A percentile compares a stretch with the other conserved stretches of the same genome.
phyloP scores from a whole-genome alignment of 345 rosid species.

The Populus alba region DNA sequence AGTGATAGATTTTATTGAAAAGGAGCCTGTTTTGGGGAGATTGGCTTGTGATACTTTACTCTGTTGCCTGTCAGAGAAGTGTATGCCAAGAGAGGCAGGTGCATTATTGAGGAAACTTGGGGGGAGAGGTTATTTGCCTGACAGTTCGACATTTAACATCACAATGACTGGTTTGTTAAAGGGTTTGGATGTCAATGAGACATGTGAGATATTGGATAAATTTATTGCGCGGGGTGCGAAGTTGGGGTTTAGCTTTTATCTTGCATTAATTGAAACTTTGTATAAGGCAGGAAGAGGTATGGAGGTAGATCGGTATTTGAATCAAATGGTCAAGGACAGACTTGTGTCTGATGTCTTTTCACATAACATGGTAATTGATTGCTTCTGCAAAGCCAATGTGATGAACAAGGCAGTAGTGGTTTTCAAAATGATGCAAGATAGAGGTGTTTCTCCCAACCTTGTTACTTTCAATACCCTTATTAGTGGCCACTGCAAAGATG shows the following conservation, averaged over 20 bases:
- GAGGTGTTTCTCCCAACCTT: slow-evolving; percentile 60
- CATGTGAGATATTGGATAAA: slow-evolving; percentile 53
- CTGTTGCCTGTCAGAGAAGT: slow-evolving; percentile 55
- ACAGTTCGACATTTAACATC: slow-evolving; percentile 52
- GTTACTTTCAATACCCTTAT: slow-evolving; percentile 82
- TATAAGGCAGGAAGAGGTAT: slow-evolving; percentile 40
- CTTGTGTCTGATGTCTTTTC: slow-evolving; percentile 50
- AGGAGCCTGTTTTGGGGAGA: slow-evolving; percentile 44
- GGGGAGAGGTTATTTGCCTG: slow-evolving; percentile 55
- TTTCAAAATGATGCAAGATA: slow-evolving; percentile 50
- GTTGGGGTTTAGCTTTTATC: slow-evolving; percentile 58
- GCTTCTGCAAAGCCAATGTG: slow-evolving; percentile 66
- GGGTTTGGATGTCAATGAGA: slow-evolving; percentile 52
- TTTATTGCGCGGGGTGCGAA: slow-evolving; percentile 52
- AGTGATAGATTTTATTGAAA: slow-evolving; percentile 48
- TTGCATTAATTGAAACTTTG: slow-evolving; percentile 57
- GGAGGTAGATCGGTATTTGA: slow-evolving; percentile 53
- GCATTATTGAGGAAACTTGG: slow-evolving; percentile 43
- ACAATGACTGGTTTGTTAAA: slow-evolving; percentile 60
- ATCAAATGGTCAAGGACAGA: slow-evolving; percentile 47
- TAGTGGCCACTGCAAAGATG: slow-evolving; percentile 50
- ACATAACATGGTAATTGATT: slow-evolving; percentile 71
- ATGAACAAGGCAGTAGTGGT: slow-evolving; percentile 44
- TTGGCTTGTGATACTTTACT: slow-evolving; percentile 57
- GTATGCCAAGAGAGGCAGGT: slow-evolving; percentile 76